A percentile compares a stretch with the other conserved stretches of the same genome.
phyloP scores from a whole-genome alignment of 2,329 filamentous ascomycete species.

The Dactylella cylindrospora region DNA sequence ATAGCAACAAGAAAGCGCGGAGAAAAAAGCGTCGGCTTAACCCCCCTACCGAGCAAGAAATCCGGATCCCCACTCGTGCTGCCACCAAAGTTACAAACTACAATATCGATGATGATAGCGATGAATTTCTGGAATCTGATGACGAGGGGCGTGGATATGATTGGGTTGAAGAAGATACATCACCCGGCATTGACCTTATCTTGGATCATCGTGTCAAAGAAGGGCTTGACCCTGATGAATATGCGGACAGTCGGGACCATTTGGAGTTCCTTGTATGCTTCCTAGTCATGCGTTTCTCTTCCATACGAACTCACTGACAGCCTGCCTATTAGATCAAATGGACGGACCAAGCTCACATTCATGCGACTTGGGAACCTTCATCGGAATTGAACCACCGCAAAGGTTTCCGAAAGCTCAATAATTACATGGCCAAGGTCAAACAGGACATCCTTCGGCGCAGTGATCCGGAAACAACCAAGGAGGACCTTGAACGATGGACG shows the following conservation, averaged over 20 bases:
- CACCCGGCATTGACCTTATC: constrained; percentile 79
- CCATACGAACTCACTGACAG: constrained; percentile 10
- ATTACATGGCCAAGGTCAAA: constrained; percentile 85
- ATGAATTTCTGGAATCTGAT: constrained; percentile 57
- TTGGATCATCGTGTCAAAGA: constrained; percentile 81
- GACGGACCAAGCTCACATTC: constrained; percentile 92
- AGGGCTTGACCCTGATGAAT: constrained; percentile 56
- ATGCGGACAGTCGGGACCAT: constrained; percentile 61
- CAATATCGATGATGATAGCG: constrained; percentile 63
- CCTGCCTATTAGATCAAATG: constrained; percentile 76
- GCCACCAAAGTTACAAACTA: constrained; percentile 73
- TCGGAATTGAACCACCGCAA: constrained; percentile 73
- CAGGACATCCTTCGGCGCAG: constrained; percentile 72
- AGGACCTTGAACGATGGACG: constrained; percentile 65
- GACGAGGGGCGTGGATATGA: constrained; percentile 49
- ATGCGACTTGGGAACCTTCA: constrained; percentile 90
- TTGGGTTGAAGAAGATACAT: constrained; percentile 59
- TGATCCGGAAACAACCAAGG: constrained; percentile 79
- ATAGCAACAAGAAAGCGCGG: constrained; percentile 71
- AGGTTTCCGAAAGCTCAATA: constrained; percentile 85
- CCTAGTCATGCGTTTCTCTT: constrained; percentile 1
- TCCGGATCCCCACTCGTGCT: constrained; percentile 86
- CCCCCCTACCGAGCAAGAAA: constrained; percentile 70
- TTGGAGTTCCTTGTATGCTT: constrained; percentile 71
- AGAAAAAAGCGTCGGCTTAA: constrained; percentile 67